A percentile compares a stretch with the other conserved stretches of the same genome.
These are phyloP conservation scores for Annulohypoxylon bovei DNA, from an alignment of 495 filamentous ascomycete genomes.

Conservation along the genomic window DNA sequence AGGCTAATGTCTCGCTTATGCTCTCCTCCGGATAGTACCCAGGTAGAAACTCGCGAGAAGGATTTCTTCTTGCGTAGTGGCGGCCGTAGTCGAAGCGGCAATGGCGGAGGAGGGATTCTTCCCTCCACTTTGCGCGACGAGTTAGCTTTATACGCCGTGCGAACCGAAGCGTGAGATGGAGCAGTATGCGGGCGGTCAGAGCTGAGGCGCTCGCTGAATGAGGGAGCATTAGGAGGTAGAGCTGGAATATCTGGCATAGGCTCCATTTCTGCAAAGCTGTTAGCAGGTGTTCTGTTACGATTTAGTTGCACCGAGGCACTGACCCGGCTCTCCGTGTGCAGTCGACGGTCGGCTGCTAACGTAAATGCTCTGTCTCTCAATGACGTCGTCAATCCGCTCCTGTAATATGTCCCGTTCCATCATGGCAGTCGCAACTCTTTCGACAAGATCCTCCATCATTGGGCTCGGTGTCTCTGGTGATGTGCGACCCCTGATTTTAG, in stretches of 20 bases:
- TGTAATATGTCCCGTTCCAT: constrained; percentile 63
- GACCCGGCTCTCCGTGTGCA: constrained; percentile 46
- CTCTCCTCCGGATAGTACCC: constrained; percentile 58
- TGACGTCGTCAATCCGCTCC: constrained; percentile 61
- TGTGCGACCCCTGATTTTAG: constrained; percentile 47
- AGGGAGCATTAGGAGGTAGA: constrained; percentile 57
- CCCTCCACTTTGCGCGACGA: constrained; percentile 47
- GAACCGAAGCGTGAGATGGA: constrained; percentile 33
- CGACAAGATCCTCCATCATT: constrained; percentile 53
- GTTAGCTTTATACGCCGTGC: constrained; percentile 40
- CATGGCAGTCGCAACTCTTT: constrained; percentile 63
- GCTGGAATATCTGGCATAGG: constrained; percentile 59
- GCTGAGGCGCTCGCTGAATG: constrained; percentile 60
- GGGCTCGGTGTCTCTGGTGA: constrained; percentile 45
- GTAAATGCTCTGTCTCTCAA: constrained; percentile 64
- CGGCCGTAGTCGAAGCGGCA: constrained; percentile 61
- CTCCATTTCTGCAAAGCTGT: constrained; percentile 47
- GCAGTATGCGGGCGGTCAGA: constrained; percentile 53
- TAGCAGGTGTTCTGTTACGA: constrained; percentile 9
- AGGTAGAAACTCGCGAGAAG: constrained; percentile 64
- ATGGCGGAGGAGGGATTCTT: constrained; percentile 59
- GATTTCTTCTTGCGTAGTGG: constrained; percentile 67
- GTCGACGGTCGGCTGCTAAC: constrained; percentile 60
- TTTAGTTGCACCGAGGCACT: constrained; percentile 2
- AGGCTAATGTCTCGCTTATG: constrained; percentile 50